Base-by-base conservation (phyloP, 2,329 filamentous ascomycete species). In the Metarhizium anisopliae region DNA sequence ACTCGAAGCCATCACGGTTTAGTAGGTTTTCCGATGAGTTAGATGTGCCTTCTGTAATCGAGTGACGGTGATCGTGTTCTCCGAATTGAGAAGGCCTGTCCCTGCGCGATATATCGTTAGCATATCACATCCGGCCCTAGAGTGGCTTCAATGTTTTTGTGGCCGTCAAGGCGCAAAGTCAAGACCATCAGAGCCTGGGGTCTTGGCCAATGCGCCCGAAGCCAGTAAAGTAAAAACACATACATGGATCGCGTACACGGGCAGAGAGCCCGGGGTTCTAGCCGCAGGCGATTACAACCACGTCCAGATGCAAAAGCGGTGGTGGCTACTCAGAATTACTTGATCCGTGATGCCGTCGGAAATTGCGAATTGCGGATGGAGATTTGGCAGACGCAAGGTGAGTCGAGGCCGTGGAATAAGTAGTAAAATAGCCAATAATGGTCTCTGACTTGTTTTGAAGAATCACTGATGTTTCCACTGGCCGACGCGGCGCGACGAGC, bases 51-150 rank as follows among this genome's bases (percentile, higher is more conserved):
- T 85, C 83, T 55, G 77, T 76, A 2, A 78, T 82, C n/a, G 84
- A 85, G 52, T 85, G 82, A 55, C 89, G 82, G 58, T 87, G 81
- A 67, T 92, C 88, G 60, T 78, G 77, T 64, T 90, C 81, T 62
- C 75, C 73, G 60, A 81, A 83, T 60, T 80, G 76, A 8, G 77
- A 75, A 20, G 68, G 71, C 56, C 80, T 74, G 59, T 90, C 86
- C 66, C 86, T 78, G 59, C 81, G 78, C 63, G 80, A 87, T 67
- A 83, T 79, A 6, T 11, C 29, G 53, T 51, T 61, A 47, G 61
- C 32, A 35, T 11, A 8, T 51, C 25, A 4, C 25, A 25, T 25
- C 4, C 1, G 3, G 25, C 25, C 25, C 25, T 3, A 25, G 25
- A 25, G 25, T 25, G 25, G 3, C 45, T 20, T 20, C 20, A 50